Evolutionary conservation across 2,329 filamentous ascomycete species (phyloP), one percentile per base, ranked within the genome.

Genomic region (Arthrocladium fulminans): DNA sequence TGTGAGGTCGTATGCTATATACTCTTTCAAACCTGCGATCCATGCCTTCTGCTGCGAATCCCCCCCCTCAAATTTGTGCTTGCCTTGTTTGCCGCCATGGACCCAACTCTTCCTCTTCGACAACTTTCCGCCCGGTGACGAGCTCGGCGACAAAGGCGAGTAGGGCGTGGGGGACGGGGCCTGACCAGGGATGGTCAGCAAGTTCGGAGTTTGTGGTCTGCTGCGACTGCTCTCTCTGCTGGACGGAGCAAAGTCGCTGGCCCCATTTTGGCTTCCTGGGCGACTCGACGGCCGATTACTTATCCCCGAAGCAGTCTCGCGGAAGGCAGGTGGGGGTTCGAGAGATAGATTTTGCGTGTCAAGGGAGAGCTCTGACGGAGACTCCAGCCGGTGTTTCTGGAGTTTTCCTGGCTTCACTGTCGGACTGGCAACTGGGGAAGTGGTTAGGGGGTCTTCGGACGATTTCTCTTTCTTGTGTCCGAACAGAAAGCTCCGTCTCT

Each of bases 11-110:
- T 81, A 83, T 2, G 73, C 63, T 22, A 77, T 66, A 57, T 74
- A 75, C 51, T 77, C 73, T 37, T 72, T 68, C 54, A 80, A 67
- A 6, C 77, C 77, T 4, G 77, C 71, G 50, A 81, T 73, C 79
- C 79, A 82, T 9, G 79, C 77, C 48, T 60, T 61, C 9, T 65
- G 25, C 20, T 51, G 48, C 55, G 61, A 54, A 59, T 66, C 51
- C 60, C 60, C 51, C 58, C 67, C 59, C 50, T 61, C 37, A 57
- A 60, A 34, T 61, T 60, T 47, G 9, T 50, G 51, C 30, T 50
- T 50, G 27, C 55, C 53, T 34, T 58, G 58, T 34, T 65, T 65
- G 12, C 20, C 32, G n/a, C 65, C 67, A 1, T 68, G 65, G 47
- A 72, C 61, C 69, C 69, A 72, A 55, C 67, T 71, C 49, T 63